Evolutionary conservation across 148 eudicot species (phyloP).

Genomic region (Cornus kousa): DNA sequence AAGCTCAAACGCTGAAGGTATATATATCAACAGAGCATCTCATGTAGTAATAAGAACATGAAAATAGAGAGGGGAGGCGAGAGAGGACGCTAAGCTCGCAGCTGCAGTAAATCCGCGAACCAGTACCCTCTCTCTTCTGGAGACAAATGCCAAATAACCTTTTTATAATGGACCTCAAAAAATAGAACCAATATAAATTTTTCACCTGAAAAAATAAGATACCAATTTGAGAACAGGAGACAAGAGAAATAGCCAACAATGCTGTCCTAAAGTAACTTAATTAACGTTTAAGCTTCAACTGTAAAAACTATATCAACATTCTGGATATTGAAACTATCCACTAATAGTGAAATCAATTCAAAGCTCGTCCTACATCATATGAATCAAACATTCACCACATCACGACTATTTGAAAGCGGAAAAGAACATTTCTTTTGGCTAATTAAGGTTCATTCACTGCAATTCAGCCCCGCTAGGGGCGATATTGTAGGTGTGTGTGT

Average conservation of each 20-base stretch:
- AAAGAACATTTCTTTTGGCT: neutral
- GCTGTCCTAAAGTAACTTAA: neutral
- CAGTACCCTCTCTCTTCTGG: constrained; percentile 40
- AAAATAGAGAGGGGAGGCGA: constrained; percentile 8
- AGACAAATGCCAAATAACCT: constrained; percentile 10
- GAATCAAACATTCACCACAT: neutral
- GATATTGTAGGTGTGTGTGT: too few species aligned
- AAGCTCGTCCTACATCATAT: neutral
- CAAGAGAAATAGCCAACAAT: neutral
- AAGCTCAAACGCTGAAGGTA: neutral
- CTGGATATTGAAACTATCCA: neutral
- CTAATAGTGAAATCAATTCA: neutral
- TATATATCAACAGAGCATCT: neutral
- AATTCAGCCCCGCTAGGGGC: too few species aligned
- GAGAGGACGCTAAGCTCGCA: constrained; percentile 56
- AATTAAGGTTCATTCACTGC: too few species aligned
- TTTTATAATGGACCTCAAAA: neutral
- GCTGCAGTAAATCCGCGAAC: constrained; percentile 40
- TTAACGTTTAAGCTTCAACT: neutral
- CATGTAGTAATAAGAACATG: neutral
- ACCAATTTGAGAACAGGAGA: neutral
- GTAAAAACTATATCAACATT: neutral
- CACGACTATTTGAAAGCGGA: neutral
- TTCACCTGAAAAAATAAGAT: constrained; percentile 17
- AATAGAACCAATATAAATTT: neutral